Base-by-base conservation (phyloP, 2,329 filamentous ascomycete genomes). In the Chalara sp. region DNA sequence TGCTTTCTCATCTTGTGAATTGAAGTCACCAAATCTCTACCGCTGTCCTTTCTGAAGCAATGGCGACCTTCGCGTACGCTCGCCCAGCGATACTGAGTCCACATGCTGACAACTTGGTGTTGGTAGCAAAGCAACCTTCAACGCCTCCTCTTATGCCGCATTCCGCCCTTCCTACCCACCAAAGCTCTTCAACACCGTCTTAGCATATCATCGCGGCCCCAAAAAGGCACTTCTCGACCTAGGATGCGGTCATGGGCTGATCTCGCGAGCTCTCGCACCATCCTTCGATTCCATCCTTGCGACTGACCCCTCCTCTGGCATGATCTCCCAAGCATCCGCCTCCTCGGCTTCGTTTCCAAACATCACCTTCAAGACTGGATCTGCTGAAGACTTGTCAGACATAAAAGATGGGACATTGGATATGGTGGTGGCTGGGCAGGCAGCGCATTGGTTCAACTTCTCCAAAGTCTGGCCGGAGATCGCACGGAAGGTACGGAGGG, bases 401-500 rank as follows among this genome's bases (percentile, higher is more conserved):
- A 51, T 84, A 2, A 48, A 62, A 0, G 72, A 76, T 51, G 68
- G 62, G 5, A 72, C 69, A 4, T 64, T 84, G 1, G 81, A 86
- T 61, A 67, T 74, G 56, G 67, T 73, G 1, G 67, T 72, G 0
- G 71, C 73, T 0, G 74, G 68, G 1, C 81, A 86, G 59, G 74
- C 81, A 6, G 80, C 81, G 40, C 83, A 86, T 62, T 86, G 82
- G 82, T 86, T 86, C 63, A 73, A 84, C 62, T 80, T 78, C 59
- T 40, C 55, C 6, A 70, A 68, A 39, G 71, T 76, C 3, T 86
- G 79, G 76, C 72, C 72, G 0, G 75, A 79, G 59, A 62, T 85
- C 51, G 68, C 67, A 7, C 71, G 79, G 10, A 73, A 81, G 6
- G 66, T 84, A 40, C 71, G 75, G 46, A 63, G 65, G 2, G 77